A percentile compares a stretch with the other conserved stretches of the same genome.
Conservation (phyloP, 371 early-diverging fungal species). For the Mucor velutinosus region DNA sequence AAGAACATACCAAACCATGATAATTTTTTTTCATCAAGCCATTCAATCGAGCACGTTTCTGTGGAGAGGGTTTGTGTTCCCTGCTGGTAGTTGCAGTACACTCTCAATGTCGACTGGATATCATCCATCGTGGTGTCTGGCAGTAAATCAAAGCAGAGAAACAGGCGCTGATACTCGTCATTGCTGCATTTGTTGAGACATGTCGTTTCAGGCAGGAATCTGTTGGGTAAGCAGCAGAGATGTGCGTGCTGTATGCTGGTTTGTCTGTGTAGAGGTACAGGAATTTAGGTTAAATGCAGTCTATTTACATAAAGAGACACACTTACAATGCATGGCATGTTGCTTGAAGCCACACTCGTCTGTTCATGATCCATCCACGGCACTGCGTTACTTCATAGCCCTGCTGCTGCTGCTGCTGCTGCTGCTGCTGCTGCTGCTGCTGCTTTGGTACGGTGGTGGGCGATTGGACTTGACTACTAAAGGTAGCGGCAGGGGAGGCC, state of each 20-base stretch:
- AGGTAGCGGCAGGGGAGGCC: not conserved
- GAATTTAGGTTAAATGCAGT: not conserved
- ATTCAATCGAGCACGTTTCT: conserved; percentile 3
- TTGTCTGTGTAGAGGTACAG: not conserved
- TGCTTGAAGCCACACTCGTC: conserved; percentile 20
- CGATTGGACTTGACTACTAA: too few species aligned
- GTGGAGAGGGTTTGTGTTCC: not conserved
- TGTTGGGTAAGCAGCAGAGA: conserved; percentile 2
- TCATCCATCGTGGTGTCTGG: not conserved
- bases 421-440: too few species aligned
- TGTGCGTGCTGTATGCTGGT: not conserved
- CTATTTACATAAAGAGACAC: not conserved
- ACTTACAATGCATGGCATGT: not conserved
- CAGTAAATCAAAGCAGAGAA: conserved; percentile 12
- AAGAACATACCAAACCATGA: conserved; percentile 10
- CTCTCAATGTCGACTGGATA: not conserved
- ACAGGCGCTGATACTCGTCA: not conserved
- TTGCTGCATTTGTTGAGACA: not conserved
- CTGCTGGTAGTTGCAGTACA: not conserved
- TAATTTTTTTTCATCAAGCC: conserved; percentile 5
- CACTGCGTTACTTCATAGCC: not conserved
- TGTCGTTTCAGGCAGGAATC: conserved; percentile 2
- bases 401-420: not conserved
- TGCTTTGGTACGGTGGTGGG: not conserved
- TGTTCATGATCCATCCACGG: conserved; percentile 12